phyloP scores from a whole-genome alignment of 768 basidiomycete species.

The Leccinum subtestaceum region DNA sequence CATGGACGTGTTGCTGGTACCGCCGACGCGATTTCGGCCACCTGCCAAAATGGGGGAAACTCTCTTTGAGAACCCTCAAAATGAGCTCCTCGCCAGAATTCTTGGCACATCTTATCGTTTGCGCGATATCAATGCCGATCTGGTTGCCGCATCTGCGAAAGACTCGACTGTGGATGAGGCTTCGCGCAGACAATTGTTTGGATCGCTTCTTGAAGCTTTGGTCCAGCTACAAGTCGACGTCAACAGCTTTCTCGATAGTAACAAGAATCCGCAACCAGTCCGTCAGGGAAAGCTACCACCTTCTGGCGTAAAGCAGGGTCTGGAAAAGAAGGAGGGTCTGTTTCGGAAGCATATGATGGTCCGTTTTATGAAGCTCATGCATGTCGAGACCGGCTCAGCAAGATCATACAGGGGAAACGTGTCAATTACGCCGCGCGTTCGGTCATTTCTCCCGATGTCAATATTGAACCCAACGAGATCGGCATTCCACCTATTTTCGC shows the following conservation, averaged over 20 bases:
- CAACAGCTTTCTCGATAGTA: conserved; percentile 96
- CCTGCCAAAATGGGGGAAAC: conserved; percentile 88
- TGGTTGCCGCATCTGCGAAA: conserved; percentile 63
- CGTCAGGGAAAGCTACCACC: conserved; percentile 89
- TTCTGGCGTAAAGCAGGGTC: conserved; percentile 88
- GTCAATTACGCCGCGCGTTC: conserved; percentile 99
- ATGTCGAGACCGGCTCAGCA: background rate
- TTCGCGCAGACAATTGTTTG: conserved; percentile 55
- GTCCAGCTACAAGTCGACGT: conserved; percentile 92
- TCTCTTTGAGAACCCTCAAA: conserved; percentile 95
- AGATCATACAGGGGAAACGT: conserved; percentile 78
- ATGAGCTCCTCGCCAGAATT: conserved; percentile 81
- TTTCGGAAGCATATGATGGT: conserved; percentile 99
- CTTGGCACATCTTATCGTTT: conserved; percentile 77
- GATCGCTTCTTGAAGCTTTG: conserved; percentile 70
- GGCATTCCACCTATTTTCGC: conserved; percentile 98
- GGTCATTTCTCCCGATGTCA: conserved; percentile 99
- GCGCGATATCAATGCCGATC: conserved; percentile 68
- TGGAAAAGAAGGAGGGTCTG: conserved; percentile 98
- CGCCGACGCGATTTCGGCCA: conserved; percentile 95
- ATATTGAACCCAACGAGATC: conserved; percentile 98
- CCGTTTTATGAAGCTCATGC: conserved; percentile 20
- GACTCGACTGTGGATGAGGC: conserved; percentile 48
- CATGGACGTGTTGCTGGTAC: conserved; percentile 85
- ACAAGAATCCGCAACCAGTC: conserved; percentile 86